Base-by-base conservation (phyloP, 441 rosid genomes). In the Isatis lusitanica region DNA sequence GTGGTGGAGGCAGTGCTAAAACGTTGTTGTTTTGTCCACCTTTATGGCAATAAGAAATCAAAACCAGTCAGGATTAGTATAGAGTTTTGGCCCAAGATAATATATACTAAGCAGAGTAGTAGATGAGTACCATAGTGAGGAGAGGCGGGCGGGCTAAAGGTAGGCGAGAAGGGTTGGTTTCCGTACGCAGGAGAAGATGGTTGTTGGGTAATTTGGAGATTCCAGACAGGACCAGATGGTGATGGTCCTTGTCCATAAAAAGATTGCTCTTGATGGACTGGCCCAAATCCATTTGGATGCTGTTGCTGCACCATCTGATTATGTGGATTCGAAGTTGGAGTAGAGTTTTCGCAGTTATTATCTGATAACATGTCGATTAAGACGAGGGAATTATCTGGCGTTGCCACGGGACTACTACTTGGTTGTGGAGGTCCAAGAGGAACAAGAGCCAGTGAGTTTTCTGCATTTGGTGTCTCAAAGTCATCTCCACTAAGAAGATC, bases 331-430 rank as follows among this genome's bases (percentile, higher is more conserved):
- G 80, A 72, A 72, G 86, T 86, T 51, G 87, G 78, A 11, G 74
- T 63, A 28, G 87, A 86, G 53, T 73, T 66, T 66, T 68, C 88
- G 40, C 63, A 63, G 71, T 78, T 66, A 28, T 36, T 68, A 66
- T 87, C 91, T 48, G 98, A 88, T 77, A 86, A 88, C 93, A 96
- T 83, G 75, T 93, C 97, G 31, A 91, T 83, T 46, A 93, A 89
- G 71, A 85, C 93, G 7, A 96, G 86, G 47, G 97, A 95, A 61
- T 90, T 93, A 81, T 96, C 90, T 70, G 89, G 95, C 6, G 90
- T 80, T 61, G 74, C 78, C 18, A 62, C 70, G 31, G 94, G 78
- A 43, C 82, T 81, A 43, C 82, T 81, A 64, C 63, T 76, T 44
- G 88, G 77, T 71, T 87, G 94, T 31, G 87, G 82, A 81, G 85